Evolutionary conservation across 2,329 filamentous ascomycete genomes (phyloP), one percentile per base, ranked within the genome.

Genomic region (Pyrenochaeta sp.): DNA sequence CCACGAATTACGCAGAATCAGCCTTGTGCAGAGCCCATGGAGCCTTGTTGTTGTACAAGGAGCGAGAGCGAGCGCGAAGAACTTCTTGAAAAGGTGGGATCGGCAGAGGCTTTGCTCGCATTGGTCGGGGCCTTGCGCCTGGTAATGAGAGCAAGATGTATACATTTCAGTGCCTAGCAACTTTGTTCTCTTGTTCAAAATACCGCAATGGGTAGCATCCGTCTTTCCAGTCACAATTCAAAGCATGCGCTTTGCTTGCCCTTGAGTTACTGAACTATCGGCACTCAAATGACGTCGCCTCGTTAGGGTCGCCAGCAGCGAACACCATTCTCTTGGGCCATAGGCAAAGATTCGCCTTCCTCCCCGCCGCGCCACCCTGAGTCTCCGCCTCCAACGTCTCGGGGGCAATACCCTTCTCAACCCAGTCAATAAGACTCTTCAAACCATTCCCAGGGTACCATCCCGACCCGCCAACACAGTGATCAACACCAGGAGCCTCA

Each of bases 401-500:
- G 1, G 68, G 67, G 12, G 60, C 60, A 17, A 54, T 48, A 1
- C 64, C 64, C 10, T 63, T 60, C 50, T 74, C 71, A 4, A 74
- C 69, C 72, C 70, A 73, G 3, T 64, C 60, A 7, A 65, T 59
- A 27, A 73, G 51, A 9, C 20, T 42, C 6, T 63, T 54, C 2
- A 74, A 42, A 7, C 62, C 49, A 52, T 64, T 49, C 4, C 44
- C 55, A 10, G 69, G 70, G 32, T 58, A 49, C 47, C 60, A 55
- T 1, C 71, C 69, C 1, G 36, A 12, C 2, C 68, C 68, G 15
- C 58, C 48, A 1, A 48, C 56, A 47, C 69, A 72, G 45, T 73
- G 71, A 20, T 53, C 57, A 1, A 72, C 63, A 1, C 69, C 70
- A 11, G 70, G 72, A 11, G 69, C 72, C 14, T 70, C 56, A 32